A percentile compares a stretch with the other conserved stretches of the same genome.
Conservation (phyloP, 345 rosid genomes). For the Anastatica hierochuntica region DNA sequence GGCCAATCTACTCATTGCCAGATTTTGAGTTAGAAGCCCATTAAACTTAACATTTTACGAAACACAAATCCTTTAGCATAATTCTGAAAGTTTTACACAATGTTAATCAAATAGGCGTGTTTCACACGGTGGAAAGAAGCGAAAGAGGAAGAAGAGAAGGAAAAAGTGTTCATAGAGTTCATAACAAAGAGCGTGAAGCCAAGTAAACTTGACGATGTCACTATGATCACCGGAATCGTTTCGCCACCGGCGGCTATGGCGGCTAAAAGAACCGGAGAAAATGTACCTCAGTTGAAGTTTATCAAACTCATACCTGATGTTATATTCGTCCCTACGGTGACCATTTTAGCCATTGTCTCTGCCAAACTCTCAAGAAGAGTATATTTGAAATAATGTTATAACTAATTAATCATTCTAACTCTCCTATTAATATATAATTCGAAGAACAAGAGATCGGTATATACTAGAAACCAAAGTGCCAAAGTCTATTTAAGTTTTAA, state of each 20-base stretch:
- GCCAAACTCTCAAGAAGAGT: conserved; percentile 66
- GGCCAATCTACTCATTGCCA: too few species aligned
- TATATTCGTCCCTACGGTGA: conserved; percentile 56
- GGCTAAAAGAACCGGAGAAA: conserved; percentile 75
- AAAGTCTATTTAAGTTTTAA: too few species aligned
- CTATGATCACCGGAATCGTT: conserved; percentile 47
- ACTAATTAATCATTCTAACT: too few species aligned
- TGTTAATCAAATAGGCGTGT: conserved; percentile 30
- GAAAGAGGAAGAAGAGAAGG: conserved; percentile 19
- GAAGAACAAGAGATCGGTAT: too few species aligned
- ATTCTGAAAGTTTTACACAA: background rate
- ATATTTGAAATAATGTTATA: conserved; percentile 18
- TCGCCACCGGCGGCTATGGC: conserved; percentile 89
- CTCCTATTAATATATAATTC: too few species aligned
- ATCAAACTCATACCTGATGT: conserved; percentile 71
- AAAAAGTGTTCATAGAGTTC: conserved; percentile 34
- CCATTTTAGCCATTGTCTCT: conserved; percentile 49
- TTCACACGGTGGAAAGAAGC: conserved; percentile 33
- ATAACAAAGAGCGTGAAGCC: conserved; percentile 33
- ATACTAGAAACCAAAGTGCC: too few species aligned
- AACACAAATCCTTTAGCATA: too few species aligned
- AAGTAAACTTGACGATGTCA: conserved; percentile 47
- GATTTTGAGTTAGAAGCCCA: too few species aligned
- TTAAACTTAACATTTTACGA: too few species aligned
- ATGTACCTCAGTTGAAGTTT: conserved; percentile 52